phyloP scores from a whole-genome alignment of 1,284 basidiomycete genomes.

The Apiotrichum veenhuisii region DNA sequence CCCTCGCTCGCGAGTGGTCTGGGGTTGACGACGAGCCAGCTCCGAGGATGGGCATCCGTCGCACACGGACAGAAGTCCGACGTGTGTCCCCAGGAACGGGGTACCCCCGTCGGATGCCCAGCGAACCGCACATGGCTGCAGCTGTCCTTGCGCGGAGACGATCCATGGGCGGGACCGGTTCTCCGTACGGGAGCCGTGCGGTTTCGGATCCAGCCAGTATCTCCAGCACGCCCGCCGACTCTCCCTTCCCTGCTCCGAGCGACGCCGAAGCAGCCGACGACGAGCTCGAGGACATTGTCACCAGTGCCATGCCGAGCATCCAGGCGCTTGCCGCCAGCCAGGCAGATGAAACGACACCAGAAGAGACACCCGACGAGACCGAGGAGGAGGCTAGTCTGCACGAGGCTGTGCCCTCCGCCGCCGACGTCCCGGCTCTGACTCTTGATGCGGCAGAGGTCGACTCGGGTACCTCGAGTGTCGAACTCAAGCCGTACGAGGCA shows the following conservation, averaged over 20 bases:
- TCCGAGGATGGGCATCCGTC: slow-evolving; percentile 6
- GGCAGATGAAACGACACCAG: background rate
- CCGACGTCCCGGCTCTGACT: background rate
- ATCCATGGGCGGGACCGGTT: background rate
- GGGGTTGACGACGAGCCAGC: slow-evolving; percentile 18
- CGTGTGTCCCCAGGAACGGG: background rate
- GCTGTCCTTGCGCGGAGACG: background rate
- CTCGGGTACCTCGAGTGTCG: background rate
- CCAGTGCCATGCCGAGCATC: background rate
- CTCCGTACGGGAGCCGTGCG: background rate
- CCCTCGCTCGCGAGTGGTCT: slow-evolving; percentile 43
- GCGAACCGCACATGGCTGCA: slow-evolving; percentile 5
- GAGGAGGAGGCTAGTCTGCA: background rate
- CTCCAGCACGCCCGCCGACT: background rate
- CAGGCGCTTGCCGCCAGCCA: background rate
- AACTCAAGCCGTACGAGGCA: background rate
- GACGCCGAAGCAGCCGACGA: slow-evolving; percentile 5
- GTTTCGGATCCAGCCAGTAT: background rate
- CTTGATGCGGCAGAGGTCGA: background rate
- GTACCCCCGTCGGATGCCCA: slow-evolving; percentile 16
- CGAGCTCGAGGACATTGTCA: slow-evolving; percentile 1
- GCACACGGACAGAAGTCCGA: slow-evolving; percentile 14
- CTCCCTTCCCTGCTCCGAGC: background rate
- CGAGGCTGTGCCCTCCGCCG: background rate
- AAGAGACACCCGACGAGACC: slow-evolving; percentile 4